These are phyloP conservation scores for Blastomyces parvus DNA, from an alignment of 2,329 filamentous ascomycete genomes.

Conservation along the genomic window DNA sequence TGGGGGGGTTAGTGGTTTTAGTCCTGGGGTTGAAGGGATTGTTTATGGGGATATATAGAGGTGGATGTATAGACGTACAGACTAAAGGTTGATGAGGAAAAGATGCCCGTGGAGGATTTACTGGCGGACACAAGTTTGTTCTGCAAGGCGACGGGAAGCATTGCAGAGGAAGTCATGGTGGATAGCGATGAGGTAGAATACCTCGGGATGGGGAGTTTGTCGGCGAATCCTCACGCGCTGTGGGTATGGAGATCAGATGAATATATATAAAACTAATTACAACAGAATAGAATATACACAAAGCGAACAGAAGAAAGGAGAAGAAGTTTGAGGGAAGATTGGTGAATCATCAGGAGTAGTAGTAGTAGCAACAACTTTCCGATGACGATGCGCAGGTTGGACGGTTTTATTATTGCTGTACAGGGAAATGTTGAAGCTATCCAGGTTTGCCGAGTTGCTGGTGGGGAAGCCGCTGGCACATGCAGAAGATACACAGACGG, in stretches of 20 bases:
- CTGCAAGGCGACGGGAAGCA: conserved; percentile 36
- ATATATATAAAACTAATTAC: background rate
- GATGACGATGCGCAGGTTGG: no score
- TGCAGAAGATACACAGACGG: background rate
- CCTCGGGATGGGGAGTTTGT: background rate
- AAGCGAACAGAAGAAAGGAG: background rate
- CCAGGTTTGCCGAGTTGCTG: background rate
- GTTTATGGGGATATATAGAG: background rate
- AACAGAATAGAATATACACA: background rate
- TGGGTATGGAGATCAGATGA: background rate
- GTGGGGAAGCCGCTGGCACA: background rate
- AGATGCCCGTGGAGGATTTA: conserved; percentile 24
- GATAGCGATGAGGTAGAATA: conserved; percentile 10
- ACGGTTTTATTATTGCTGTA: background rate
- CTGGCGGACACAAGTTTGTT: conserved; percentile 35
- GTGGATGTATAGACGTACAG: conserved; percentile 27
- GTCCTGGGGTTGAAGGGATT: background rate
- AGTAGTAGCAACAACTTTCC: no score
- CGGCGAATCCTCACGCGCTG: background rate
- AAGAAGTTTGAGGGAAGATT: no score
- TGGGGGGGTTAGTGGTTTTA: background rate
- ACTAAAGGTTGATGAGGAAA: conserved; percentile 30
- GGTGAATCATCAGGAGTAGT: no score
- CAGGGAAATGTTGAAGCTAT: background rate
- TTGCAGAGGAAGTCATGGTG: conserved; percentile 31